phyloP scores from a whole-genome alignment of 495 filamentous ascomycete species.

The Penicillium flavigenum region DNA sequence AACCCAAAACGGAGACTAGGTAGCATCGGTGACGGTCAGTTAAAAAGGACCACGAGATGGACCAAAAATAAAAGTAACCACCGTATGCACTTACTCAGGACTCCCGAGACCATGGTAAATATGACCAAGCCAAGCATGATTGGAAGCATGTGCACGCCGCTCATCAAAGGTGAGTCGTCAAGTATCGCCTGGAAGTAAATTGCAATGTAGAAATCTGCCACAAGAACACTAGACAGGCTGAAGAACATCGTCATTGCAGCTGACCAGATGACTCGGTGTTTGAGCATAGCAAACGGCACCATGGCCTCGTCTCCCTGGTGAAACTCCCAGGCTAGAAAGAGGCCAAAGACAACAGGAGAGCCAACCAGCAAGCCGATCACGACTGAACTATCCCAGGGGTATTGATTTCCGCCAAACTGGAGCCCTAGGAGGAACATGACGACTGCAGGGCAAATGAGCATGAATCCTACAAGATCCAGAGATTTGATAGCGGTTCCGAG shows the following conservation, averaged over 20 bases:
- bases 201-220: conserved; percentile 57
- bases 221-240: conserved; percentile 51
- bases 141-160: conserved; percentile 68
- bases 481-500: conserved; percentile 13
- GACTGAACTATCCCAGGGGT: conserved; percentile 55
- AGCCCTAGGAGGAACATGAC: conserved; percentile 66
- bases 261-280: conserved; percentile 55
- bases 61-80: background rate
- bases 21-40: background rate
- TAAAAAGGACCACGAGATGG: background rate
- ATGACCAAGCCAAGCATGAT: conserved; percentile 50
- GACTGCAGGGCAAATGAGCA: conserved; percentile 35
- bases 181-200: conserved; percentile 79
- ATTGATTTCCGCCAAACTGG: conserved; percentile 68
- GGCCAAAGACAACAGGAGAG: conserved; percentile 53
- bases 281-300: conserved; percentile 64
- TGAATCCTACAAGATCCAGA: conserved; percentile 22
- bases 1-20: conserved; percentile 55
- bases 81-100: conserved; percentile 16
- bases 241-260: conserved; percentile 21
- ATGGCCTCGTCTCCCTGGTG: conserved; percentile 66
- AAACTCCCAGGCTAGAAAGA: conserved; percentile 62
- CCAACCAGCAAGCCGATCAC: conserved; percentile 64
- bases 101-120: conserved; percentile 58
- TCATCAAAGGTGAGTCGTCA: conserved; percentile 56